These are phyloP conservation scores for Zizania latifolia DNA, from an alignment of 176 grass and related monocot genomes.

Conservation along the genomic window DNA sequence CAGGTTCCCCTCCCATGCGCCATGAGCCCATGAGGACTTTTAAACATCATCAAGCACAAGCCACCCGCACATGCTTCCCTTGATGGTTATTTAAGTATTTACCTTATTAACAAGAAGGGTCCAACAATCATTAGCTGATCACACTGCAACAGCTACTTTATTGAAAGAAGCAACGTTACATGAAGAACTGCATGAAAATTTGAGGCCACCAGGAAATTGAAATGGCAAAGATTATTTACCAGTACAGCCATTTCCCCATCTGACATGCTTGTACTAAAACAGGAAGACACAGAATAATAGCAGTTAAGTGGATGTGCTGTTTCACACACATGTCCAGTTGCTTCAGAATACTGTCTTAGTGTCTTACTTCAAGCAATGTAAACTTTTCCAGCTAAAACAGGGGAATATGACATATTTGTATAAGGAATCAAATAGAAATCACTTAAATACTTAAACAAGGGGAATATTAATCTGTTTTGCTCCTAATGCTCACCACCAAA, in stretches of 20 bases:
- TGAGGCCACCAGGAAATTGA: background rate
- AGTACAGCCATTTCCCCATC: background rate
- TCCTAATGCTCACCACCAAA: background rate
- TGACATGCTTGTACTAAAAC: background rate
- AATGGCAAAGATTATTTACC: background rate
- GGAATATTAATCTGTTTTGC: background rate
- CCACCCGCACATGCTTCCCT: slow-evolving; percentile 43
- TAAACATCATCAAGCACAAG: slow-evolving; percentile 41
- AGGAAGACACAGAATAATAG: background rate
- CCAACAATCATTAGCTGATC: slow-evolving; percentile 60
- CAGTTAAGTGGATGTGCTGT: background rate
- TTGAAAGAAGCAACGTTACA: slow-evolving; percentile 39
- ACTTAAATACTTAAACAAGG: background rate
- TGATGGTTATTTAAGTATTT: slow-evolving; percentile 46
- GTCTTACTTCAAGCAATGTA: background rate
- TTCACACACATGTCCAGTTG: background rate
- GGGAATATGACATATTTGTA: background rate
- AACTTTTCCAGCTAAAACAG: background rate
- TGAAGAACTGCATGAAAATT: slow-evolving; percentile 7
- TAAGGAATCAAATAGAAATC: slow-evolving; percentile 5
- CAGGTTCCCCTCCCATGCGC: slow-evolving; percentile 44
- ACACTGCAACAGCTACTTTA: slow-evolving; percentile 37
- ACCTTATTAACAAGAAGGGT: slow-evolving; percentile 24
- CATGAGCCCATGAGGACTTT: slow-evolving; percentile 55
- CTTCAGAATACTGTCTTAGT: slow-evolving; percentile 7